A percentile compares a stretch with the other conserved stretches of the same genome.
phyloP scores from a whole-genome alignment of 139 green algal genomes.

The Volvox reticuliferus region DNA sequence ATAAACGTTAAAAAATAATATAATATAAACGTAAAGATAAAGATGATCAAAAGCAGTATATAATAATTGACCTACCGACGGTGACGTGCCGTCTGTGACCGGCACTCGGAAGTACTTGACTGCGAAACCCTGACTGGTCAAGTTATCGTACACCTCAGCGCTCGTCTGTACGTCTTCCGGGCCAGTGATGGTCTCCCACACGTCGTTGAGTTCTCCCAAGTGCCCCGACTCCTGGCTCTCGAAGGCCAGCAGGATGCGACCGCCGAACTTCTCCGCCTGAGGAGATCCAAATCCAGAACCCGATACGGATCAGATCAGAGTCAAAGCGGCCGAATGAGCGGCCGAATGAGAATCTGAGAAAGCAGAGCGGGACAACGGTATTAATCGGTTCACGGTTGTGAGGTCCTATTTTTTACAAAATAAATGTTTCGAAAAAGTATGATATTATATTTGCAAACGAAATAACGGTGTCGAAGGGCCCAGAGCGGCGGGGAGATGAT shows the following conservation, averaged over 20 bases:
- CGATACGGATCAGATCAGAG: no score
- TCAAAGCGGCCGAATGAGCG: no score
- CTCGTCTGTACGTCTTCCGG: conserved; percentile 79
- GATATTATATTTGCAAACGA: no score
- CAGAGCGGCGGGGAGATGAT: no score
- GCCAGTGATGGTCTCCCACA: conserved; percentile 75
- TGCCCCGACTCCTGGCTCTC: conserved; percentile 66
- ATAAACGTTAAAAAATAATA: not conserved
- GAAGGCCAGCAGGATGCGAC: conserved; percentile 84
- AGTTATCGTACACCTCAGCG: conserved; percentile 74
- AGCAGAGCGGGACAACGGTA: no score
- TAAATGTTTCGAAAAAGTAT: no score
- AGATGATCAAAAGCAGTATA: not conserved
- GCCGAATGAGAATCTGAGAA: no score
- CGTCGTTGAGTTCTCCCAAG: conserved; percentile 57
- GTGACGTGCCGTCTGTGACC: conserved; percentile 88
- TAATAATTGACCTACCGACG: conserved; percentile 40
- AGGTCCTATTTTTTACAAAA: no score
- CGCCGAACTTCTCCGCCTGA: conserved; percentile 65
- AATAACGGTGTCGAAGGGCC: no score
- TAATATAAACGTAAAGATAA: no score
- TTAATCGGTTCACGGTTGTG: no score
- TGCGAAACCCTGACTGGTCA: conserved; percentile 69
- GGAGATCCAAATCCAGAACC: no score
- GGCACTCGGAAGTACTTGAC: conserved; percentile 83